Evolutionary conservation across 78 protist species (phyloP).

Genomic region (Abeoforma whisleri): DNA sequence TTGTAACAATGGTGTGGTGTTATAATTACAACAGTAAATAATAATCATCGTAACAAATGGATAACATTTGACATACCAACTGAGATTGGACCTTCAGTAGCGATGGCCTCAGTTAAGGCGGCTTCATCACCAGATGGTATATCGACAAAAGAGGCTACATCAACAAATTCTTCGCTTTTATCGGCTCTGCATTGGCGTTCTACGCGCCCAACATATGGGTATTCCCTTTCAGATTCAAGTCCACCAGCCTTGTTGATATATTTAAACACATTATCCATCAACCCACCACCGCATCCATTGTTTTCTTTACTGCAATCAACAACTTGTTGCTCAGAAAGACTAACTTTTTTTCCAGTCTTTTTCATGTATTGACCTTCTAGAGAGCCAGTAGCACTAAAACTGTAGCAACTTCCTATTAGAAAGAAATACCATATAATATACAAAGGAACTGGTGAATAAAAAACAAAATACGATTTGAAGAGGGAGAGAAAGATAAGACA

Average conservation of each 20-base stretch:
- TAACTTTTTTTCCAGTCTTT: background rate
- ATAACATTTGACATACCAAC: background rate
- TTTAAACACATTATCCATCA: background rate
- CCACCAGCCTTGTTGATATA: background rate
- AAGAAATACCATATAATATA: background rate
- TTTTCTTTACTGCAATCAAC: constrained; percentile 5
- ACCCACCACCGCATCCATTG: constrained; percentile 18
- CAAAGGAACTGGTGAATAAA: background rate
- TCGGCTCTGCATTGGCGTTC: background rate
- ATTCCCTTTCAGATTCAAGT: background rate
- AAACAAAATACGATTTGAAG: background rate
- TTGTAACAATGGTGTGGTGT: background rate
- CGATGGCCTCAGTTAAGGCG: background rate
- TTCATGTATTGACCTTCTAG: background rate
- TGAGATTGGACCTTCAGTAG: constrained; percentile 10
- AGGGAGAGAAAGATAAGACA: constrained; percentile 3
- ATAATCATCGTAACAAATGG: background rate
- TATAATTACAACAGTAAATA: no score
- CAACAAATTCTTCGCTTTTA: background rate
- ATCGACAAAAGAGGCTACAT: background rate
- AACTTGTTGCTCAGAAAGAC: constrained; percentile 29
- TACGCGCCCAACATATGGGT: background rate
- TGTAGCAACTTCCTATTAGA: background rate
- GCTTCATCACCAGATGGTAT: background rate
- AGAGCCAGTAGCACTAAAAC: constrained; percentile 10